Base-by-base conservation (phyloP, 2,329 filamentous ascomycete species). In the Cytospora piceae region DNA sequence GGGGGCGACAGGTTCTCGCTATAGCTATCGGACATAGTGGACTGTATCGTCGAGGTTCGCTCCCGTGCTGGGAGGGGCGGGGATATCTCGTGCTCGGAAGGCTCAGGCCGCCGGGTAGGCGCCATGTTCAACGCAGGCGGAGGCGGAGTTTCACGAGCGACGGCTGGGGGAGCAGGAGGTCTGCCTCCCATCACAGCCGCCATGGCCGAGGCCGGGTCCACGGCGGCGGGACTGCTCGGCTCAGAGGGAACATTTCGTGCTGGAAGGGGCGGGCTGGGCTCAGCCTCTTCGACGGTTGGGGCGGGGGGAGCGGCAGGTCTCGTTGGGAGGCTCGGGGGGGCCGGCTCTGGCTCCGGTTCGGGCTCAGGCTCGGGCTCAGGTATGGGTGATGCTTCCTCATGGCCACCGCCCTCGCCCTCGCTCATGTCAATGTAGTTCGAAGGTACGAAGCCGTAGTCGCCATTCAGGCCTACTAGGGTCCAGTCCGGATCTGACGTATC, bases 401-500 rank as follows among this genome's bases (percentile, higher is more conserved):
- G 74, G 12, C 73, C 71, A 7, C 71, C 74, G 22, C 31, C 61
- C 15, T 84, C 82, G 56, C 82, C 77, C 61, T 84, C 82, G 56
- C 82, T 77, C 60, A 92, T 78, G 71, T 98, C 93, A 70, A 98
- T 97, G 76, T 99, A 99, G 78, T 98, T 99, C 67, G 94, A 87
- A 4, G 95, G 95, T 62, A 92, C 95, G 77, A 99, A 99, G 58
- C 95, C 95, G 80, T 89, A 99, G 70, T 97, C 93, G 61, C 87
- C 87, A 71, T 93, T 88, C 54, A 90, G 81, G 22, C 94, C 94
- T 34, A 96, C 94, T 58, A 99, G 82, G 69, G 95, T 97, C 95
- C 95, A 99, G 78, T 99, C 95, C 17, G 93, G 92, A 77, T 99
- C 95, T 6, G 93, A 90, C 12, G 85, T 89, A 77, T 99, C 95